These are phyloP conservation scores for Ganoderma meredithae DNA, from an alignment of 1,284 basidiomycete genomes.

Conservation along the genomic window DNA sequence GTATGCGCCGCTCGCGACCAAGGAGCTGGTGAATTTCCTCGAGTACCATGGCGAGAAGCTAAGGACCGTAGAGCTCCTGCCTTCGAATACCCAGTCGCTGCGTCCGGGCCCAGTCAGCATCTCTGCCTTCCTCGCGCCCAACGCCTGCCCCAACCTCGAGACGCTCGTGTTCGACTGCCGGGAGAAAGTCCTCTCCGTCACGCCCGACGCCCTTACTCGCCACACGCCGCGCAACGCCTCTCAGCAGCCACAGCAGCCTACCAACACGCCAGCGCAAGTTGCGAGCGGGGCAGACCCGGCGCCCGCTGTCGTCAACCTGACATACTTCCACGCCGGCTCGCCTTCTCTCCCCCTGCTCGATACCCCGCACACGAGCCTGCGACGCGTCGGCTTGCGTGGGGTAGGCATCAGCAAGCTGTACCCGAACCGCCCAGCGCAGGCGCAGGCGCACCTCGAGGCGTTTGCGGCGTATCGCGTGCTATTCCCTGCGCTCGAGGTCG, in stretches of 20 bases:
- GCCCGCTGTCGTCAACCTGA: conserved; percentile 13
- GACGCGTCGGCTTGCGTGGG: conserved; percentile 54
- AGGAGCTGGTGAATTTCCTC: conserved; percentile 47
- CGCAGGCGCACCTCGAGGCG: conserved; percentile 50
- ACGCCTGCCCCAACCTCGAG: conserved; percentile 52
- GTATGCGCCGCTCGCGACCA: conserved; percentile 26
- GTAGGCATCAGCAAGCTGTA: conserved; percentile 51
- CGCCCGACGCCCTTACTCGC: conserved; percentile 16
- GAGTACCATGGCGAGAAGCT: conserved; percentile 49
- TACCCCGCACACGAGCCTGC: conserved; percentile 47
- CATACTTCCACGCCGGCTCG: conserved; percentile 25
- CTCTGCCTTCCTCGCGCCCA: conserved; percentile 50
- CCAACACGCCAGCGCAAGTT: not conserved
- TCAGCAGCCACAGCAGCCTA: not conserved
- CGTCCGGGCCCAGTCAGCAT: conserved; percentile 45
- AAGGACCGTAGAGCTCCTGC: conserved; percentile 49
- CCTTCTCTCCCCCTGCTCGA: conserved; percentile 39
- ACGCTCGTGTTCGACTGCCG: conserved; percentile 48
- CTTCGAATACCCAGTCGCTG: conserved; percentile 43
- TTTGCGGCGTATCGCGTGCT: conserved; percentile 45
- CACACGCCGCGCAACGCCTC: conserved; percentile 17
- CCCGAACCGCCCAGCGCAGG: conserved; percentile 47
- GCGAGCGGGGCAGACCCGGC: not conserved
- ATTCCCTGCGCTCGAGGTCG: conserved; percentile 54
- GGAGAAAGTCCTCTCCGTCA: conserved; percentile 31